These are phyloP conservation scores for Bryum argenteum DNA, from an alignment of 225 moss, liverwort and hornwort genomes.

Conservation along the genomic window DNA sequence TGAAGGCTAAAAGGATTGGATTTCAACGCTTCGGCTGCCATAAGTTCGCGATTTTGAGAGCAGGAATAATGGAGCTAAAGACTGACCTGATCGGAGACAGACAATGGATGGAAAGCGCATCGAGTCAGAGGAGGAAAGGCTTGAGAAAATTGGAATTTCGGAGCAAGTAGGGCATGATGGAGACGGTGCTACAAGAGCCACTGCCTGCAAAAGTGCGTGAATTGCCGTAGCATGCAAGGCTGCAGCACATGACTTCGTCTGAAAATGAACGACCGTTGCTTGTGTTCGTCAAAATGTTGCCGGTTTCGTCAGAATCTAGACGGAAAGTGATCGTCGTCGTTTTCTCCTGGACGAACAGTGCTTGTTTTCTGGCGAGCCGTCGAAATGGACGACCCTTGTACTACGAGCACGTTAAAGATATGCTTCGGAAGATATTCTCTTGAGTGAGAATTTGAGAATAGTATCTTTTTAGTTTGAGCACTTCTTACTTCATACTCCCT, in stretches of 20 bases:
- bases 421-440: no score
- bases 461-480: no score
- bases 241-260: slow-evolving; percentile 16
- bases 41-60: no score
- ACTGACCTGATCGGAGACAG: slow-evolving; percentile 22
- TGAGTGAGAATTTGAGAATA: no score
- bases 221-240: slow-evolving; percentile 26
- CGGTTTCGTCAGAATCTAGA: no score
- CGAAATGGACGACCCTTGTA: no score
- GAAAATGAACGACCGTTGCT: background rate
- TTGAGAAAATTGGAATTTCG: background rate
- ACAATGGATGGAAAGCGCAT: slow-evolving; percentile 11
- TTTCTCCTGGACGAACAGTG: no score
- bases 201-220: background rate
- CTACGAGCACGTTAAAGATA: no score
- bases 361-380: no score
- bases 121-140: slow-evolving; percentile 11
- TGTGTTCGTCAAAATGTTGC: background rate
- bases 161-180: background rate
- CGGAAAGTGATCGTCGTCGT: no score
- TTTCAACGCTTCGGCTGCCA: background rate
- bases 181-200: background rate
- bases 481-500: no score
- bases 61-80: background rate
- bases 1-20: background rate